phyloP scores from a whole-genome alignment of 805 yeast species.

The Hanseniaspora clermontiae region DNA sequence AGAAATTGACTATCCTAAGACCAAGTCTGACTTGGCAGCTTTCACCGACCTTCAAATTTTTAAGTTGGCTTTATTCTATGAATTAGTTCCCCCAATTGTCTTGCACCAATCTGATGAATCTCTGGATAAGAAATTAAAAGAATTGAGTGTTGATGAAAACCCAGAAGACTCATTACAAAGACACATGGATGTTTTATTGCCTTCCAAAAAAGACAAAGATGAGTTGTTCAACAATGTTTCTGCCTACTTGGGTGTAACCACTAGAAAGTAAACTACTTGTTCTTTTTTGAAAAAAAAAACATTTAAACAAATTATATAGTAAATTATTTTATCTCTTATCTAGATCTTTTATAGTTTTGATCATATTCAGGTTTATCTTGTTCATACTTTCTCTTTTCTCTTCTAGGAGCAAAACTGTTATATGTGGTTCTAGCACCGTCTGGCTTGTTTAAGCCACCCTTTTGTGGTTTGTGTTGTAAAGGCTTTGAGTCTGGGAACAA shows the following conservation, averaged over 20 bases:
- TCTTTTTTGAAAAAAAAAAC: too few relatives aligned
- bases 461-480: conserved; percentile 20
- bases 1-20: conserved; percentile 41
- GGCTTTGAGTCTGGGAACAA: conserved; percentile 30
- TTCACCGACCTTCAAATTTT: conserved; percentile 37
- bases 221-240: conserved; percentile 53
- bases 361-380: conserved; percentile 7
- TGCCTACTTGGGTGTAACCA: conserved; percentile 50
- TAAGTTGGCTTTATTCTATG: conserved; percentile 58
- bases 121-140: conserved; percentile 38
- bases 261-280: conserved; percentile 32
- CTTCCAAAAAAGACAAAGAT: conserved; percentile 37
- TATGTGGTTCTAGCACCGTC: conserved; percentile 5
- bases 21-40: conserved; percentile 39
- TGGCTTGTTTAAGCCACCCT: neutral
- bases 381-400: conserved; percentile 11
- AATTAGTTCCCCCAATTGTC: conserved; percentile 52
- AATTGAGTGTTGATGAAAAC: conserved; percentile 29
- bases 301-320: neutral
- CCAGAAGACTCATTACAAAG: conserved; percentile 22
- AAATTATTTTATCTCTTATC: neutral
- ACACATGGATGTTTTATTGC: conserved; percentile 22
- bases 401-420: conserved; percentile 10
- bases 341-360: conserved; percentile 10
- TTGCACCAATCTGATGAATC: conserved; percentile 39